Evolutionary conservation across 345 rosid genomes (phyloP).

Genomic region (Leavenworthia alabamica): DNA sequence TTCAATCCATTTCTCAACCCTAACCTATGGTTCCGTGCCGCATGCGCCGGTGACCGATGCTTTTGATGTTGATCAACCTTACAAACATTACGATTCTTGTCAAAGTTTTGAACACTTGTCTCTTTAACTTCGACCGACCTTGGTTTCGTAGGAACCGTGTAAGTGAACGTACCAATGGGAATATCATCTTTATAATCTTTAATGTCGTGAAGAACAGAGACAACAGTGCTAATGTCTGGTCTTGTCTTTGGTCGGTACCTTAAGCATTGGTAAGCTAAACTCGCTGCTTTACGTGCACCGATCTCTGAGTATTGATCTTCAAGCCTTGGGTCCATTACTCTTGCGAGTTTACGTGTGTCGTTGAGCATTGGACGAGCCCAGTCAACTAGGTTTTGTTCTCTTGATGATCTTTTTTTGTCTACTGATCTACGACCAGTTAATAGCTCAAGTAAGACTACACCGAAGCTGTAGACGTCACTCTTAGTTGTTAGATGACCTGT

Average conservation of each 20-base stretch:
- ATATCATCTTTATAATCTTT: conserved; percentile 36
- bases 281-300: conserved; percentile 67
- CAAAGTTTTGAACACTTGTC: conserved; percentile 5
- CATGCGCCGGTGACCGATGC: conserved; percentile 25
- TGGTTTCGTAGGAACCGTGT: conserved; percentile 38
- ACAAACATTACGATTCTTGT: conserved; percentile 7
- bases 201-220: conserved; percentile 51
- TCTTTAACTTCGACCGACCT: conserved; percentile 29
- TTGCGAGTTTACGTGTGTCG: conserved; percentile 53
- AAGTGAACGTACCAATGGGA: conserved; percentile 49
- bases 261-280: conserved; percentile 68
- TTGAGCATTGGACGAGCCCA: conserved; percentile 71
- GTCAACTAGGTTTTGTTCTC: conserved; percentile 53
- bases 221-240: conserved; percentile 55
- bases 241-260: conserved; percentile 72
- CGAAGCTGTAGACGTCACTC: conserved; percentile 73
- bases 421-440: conserved; percentile 51
- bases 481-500: conserved; percentile 74
- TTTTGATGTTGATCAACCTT: conserved; percentile 28
- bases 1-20: conserved; percentile 27
- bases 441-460: conserved; percentile 60
- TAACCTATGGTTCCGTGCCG: conserved; percentile 20
- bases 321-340: conserved; percentile 77
- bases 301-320: conserved; percentile 82
- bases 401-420: conserved; percentile 42